phyloP scores from a whole-genome alignment of 225 moss, liverwort and hornwort species.

The Pseudisothecium myosuroides region DNA sequence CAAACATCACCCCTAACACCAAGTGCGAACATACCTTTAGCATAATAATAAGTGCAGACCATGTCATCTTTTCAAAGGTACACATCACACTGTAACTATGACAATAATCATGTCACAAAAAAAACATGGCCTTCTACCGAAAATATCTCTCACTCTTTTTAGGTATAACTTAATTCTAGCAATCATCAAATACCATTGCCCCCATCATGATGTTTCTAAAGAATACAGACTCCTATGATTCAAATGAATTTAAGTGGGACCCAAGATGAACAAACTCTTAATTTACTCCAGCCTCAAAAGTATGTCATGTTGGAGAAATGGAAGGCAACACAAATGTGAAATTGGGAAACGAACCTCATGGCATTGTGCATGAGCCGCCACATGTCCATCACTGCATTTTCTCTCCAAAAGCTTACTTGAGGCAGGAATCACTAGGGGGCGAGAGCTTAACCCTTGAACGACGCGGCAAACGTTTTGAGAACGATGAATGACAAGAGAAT shows the following conservation, averaged over 20 bases:
- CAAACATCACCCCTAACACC: too few relatives aligned
- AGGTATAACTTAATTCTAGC: neutral
- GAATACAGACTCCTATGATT: neutral
- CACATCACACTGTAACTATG: neutral
- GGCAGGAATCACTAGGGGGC: too few relatives aligned
- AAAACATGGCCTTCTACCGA: neutral
- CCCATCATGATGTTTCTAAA: neutral
- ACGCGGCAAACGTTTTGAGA: too few relatives aligned
- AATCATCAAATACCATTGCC: neutral
- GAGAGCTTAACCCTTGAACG: too few relatives aligned
- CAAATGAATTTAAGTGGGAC: neutral
- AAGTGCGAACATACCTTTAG: too few relatives aligned
- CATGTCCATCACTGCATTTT: neutral
- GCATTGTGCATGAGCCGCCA: neutral
- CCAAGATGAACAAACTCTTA: neutral
- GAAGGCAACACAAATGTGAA: neutral
- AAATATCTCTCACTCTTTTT: neutral
- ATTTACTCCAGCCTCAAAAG: neutral
- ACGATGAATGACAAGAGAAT: too few relatives aligned
- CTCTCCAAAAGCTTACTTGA: neutral
- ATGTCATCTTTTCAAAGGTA: neutral
- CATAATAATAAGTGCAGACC: neutral
- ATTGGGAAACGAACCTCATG: neutral
- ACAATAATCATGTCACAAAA: neutral
- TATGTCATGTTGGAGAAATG: neutral